Conservation (phyloP, 139 green algal species). For the Astrephomene gubernaculifera region DNA sequence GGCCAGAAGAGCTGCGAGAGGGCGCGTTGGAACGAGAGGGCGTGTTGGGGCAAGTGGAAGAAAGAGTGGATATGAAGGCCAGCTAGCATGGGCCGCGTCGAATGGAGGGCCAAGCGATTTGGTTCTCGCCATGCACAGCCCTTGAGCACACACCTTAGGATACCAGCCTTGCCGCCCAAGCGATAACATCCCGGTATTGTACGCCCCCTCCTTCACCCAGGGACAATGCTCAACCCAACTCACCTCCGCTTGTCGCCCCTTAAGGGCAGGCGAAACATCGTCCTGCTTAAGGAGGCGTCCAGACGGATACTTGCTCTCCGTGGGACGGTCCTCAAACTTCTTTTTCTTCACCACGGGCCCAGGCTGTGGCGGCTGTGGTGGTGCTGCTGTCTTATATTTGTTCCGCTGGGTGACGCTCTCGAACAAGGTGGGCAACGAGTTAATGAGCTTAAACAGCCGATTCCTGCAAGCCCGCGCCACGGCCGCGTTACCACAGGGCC, state of each 20-base stretch:
- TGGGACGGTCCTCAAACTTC: slow-evolving; percentile 46
- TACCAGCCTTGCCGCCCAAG: too few species aligned
- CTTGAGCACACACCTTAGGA: too few species aligned
- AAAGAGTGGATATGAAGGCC: too few species aligned
- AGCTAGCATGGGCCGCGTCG: too few species aligned
- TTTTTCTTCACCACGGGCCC: slow-evolving; percentile 38
- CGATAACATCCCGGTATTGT: too few species aligned
- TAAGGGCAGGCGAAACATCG: slow-evolving; percentile 72
- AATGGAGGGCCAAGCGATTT: too few species aligned
- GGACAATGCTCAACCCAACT: background rate
- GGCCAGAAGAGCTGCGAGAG: slow-evolving; percentile 89
- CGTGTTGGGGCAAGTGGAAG: too few species aligned
- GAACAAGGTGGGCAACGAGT: slow-evolving; percentile 72
- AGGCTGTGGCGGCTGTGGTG: background rate
- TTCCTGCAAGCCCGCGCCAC: slow-evolving; percentile 46
- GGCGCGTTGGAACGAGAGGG: too few species aligned
- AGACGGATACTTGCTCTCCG: slow-evolving; percentile 30
- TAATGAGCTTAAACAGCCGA: slow-evolving; percentile 71
- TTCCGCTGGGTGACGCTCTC: slow-evolving; percentile 65
- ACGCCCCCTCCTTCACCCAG: too few species aligned
- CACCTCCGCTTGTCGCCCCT: slow-evolving; percentile 82
- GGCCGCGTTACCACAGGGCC: too few species aligned
- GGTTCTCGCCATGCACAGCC: too few species aligned
- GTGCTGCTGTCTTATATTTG: slow-evolving; percentile 7
- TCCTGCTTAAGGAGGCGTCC: slow-evolving; percentile 29